Percentiles rank a stretch among this genome's conserved stretches.
These are phyloP conservation scores for Cadophora sp. DNA, from an alignment of 2,329 filamentous ascomycete genomes.

Conservation along the genomic window DNA sequence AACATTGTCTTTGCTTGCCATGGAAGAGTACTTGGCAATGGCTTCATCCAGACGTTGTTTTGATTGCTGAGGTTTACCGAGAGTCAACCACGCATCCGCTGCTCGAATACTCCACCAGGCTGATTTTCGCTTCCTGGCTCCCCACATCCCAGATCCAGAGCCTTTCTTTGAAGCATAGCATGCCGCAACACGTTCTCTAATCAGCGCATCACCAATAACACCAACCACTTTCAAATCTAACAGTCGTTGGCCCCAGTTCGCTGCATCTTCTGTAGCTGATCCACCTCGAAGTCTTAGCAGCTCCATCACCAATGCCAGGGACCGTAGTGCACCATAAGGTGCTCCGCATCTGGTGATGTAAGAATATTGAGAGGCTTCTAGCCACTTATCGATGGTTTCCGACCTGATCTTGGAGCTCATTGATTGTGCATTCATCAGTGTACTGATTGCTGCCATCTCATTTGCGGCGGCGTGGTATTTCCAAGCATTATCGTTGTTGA, in stretches of 20 bases:
- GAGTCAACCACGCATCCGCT: conserved; percentile 81
- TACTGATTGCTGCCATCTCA: conserved; percentile 90
- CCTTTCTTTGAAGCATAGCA: conserved; percentile 81
- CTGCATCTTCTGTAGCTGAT: conserved; percentile 83
- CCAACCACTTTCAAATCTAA: conserved; percentile 82
- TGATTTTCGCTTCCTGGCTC: conserved; percentile 80
- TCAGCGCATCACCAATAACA: conserved; percentile 76
- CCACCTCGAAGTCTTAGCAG: conserved; percentile 82
- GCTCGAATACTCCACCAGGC: conserved; percentile 88
- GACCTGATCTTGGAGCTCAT: conserved; percentile 77
- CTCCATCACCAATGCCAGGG: conserved; percentile 78
- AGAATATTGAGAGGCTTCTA: conserved; percentile 91
- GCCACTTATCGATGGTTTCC: conserved; percentile 83
- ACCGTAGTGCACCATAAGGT: conserved; percentile 81
- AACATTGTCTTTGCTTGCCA: conserved; percentile 58
- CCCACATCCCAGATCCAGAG: conserved; percentile 69
- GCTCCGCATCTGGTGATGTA: conserved; percentile 86
- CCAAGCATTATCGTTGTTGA: conserved; percentile 96
- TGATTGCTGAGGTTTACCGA: conserved; percentile 79
- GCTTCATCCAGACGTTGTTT: conserved; percentile 79
- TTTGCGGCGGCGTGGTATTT: conserved; percentile 91
- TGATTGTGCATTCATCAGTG: conserved; percentile 77
- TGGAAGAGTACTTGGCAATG: conserved; percentile 57
- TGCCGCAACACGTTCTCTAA: conserved; percentile 84
- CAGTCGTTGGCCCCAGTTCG: conserved; percentile 81